Percentiles rank a stretch among this genome's conserved stretches.
Conservation (phyloP, 495 filamentous ascomycete genomes). For the Sabuloglossum arenarium region DNA sequence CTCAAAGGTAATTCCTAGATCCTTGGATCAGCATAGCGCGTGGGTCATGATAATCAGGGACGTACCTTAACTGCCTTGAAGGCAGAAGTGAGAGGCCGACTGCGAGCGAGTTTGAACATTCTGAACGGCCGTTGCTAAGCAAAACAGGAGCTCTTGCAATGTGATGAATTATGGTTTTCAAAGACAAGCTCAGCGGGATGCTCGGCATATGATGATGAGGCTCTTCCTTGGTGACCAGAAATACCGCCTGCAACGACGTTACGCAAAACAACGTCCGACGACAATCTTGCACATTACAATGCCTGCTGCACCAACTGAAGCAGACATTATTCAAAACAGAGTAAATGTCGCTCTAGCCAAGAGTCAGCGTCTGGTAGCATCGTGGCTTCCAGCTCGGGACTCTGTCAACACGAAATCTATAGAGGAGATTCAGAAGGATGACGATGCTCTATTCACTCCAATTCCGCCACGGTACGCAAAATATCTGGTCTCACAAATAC, state of each 20-base stretch:
- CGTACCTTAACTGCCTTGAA: constrained; percentile 42
- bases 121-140: constrained; percentile 9
- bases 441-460: constrained; percentile 21
- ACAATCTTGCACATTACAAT: constrained; percentile 7
- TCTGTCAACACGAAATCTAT: constrained; percentile 14
- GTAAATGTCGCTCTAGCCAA: constrained; percentile 24
- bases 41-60: background rate
- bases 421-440: constrained; percentile 14
- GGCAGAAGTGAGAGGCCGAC: constrained; percentile 44
- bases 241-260: background rate
- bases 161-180: background rate
- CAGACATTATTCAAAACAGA: constrained; percentile 25
- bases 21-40: background rate
- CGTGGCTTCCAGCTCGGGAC: constrained; percentile 29
- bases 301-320: constrained; percentile 12
- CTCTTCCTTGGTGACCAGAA: constrained; percentile 1
- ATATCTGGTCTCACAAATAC: background rate
- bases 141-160: background rate
- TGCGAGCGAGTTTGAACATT: constrained; percentile 60
- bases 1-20: constrained; percentile 19
- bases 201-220: constrained; percentile 7
- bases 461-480: constrained; percentile 18
- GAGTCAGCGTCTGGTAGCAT: constrained; percentile 21
- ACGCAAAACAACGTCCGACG: background rate
- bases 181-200: constrained; percentile 1